Evolutionary conservation across 805 yeast genomes (phyloP), one percentile per base, ranked within the genome.

Genomic region (Candida nanaspora): DNA sequence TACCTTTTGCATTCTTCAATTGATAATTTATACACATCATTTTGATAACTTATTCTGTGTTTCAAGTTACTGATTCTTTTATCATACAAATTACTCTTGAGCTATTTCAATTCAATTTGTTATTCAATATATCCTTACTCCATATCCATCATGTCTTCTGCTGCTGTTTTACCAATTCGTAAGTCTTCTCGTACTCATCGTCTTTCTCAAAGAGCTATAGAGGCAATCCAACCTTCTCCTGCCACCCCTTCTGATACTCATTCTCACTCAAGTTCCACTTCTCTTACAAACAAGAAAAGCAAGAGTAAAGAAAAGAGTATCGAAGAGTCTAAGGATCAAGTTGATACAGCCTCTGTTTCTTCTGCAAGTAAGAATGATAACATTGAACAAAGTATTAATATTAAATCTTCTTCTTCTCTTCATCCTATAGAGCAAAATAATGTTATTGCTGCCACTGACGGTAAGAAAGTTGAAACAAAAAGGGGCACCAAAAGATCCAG

Each of bases 151-250:
- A 23, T 34, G 30, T 34, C 32, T 4, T 3, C 33, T 9, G 16
- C 25, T 16, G 2, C 22, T 4, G 25, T 27, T 35, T 16, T 14
- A 3, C 36, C 40, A 31, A 15, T 30, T 20, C 40, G 40, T 38
- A 38, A 38, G 40, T 38, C 40, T 23, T 25, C 35, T 38, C 40
- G 40, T 30, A n/a, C 25, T 18, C 35, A 31, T 26, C 40, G 40
- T 38, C 22, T 38, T 6, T 19, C 29, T 20, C 28, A 38, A 23
- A 21, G 40, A n/a, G 40, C 40, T 13, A 19, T 30, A 25, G 40
- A 38, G 26, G 34, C 40, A 38, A 31, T 20, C 5, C 31, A 35
- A 19, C 15, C 34, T 31, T 6, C 10, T 14, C 18, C 27, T 21
- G 6, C 27, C 14, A 3, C n/a, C n/a, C n/a, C n/a, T n/a, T n/a